Percentiles rank a stretch among this genome's conserved stretches.
Evolutionary conservation across 1,284 basidiomycete genomes (phyloP).

Genomic region (Cryptococcus jaspeensis): DNA sequence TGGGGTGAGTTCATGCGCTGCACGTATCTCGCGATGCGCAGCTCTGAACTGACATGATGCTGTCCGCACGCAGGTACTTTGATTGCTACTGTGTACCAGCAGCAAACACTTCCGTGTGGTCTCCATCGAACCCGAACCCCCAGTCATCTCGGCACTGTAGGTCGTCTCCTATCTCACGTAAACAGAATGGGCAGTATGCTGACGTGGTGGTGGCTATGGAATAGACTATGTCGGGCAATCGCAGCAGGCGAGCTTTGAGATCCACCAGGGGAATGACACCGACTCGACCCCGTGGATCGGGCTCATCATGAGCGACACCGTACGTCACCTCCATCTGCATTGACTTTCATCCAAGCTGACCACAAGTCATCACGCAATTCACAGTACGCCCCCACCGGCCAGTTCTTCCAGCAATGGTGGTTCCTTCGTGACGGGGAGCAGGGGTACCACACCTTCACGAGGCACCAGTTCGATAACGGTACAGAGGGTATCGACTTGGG

Average conservation of each 20-base stretch:
- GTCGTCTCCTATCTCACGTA: background rate
- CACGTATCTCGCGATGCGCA: background rate
- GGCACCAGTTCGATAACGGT: constrained; percentile 25
- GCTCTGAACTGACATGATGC: background rate
- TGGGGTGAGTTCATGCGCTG: background rate
- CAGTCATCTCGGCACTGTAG: constrained; percentile 13
- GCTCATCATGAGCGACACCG: constrained; percentile 15
- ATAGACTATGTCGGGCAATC: constrained; percentile 12
- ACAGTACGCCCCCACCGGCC: constrained; percentile 19
- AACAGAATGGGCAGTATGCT: background rate
- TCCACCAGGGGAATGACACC: constrained; percentile 5
- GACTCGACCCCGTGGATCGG: constrained; percentile 9
- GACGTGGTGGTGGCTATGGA: background rate
- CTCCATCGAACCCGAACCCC: constrained; percentile 9
- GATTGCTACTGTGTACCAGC: constrained; percentile 14
- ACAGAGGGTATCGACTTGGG: constrained; percentile 16
- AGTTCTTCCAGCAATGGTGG: constrained; percentile 37
- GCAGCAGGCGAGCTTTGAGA: constrained; percentile 9
- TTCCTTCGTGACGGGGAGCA: constrained; percentile 38
- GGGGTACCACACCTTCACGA: constrained; percentile 31
- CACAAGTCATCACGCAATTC: background rate
- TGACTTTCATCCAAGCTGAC: background rate
- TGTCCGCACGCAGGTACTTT: constrained; percentile 1
- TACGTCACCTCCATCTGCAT: background rate
- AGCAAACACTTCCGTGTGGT: constrained; percentile 8